A percentile compares a stretch with the other conserved stretches of the same genome.
These are phyloP conservation scores for Pseudonitzschia multistriata DNA, from an alignment of 108 stramenopile genomes.

Conservation along the genomic window DNA sequence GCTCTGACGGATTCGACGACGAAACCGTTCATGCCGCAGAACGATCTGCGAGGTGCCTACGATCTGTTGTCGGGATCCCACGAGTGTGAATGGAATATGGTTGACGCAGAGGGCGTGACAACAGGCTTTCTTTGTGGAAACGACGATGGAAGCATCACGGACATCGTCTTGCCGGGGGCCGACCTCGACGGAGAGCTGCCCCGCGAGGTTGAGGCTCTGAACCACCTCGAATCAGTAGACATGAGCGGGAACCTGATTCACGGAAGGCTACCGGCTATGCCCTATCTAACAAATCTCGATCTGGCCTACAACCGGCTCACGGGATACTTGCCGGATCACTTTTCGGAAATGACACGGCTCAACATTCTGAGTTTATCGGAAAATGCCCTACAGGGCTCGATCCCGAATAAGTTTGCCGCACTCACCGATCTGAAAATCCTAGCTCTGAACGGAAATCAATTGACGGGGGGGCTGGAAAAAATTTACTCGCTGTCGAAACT, in stretches of 20 bases:
- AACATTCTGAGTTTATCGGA: constrained; percentile 42
- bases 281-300: constrained; percentile 18
- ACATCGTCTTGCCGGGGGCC: constrained; percentile 14
- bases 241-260: constrained; percentile 11
- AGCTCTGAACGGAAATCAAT: constrained; percentile 20
- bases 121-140: constrained; percentile 20
- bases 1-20: constrained; percentile 1
- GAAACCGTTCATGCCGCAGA: neutral
- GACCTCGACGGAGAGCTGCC: constrained; percentile 23
- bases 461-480: constrained; percentile 22
- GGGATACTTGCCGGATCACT: constrained; percentile 16
- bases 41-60: neutral
- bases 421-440: constrained; percentile 17
- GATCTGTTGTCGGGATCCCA: constrained; percentile 15
- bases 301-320: constrained; percentile 25
- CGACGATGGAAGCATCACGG: constrained; percentile 2
- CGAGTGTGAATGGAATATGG: constrained; percentile 26
- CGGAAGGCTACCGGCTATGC: constrained; percentile 12
- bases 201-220: constrained; percentile 12
- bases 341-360: constrained; percentile 32
- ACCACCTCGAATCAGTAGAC: constrained; percentile 9
- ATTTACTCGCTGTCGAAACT: constrained; percentile 43
- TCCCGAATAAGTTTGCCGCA: constrained; percentile 25
- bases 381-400: constrained; percentile 29
- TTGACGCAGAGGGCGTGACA: neutral